Conservation (phyloP, 129 eudicot species). For the Centella asiatica region DNA sequence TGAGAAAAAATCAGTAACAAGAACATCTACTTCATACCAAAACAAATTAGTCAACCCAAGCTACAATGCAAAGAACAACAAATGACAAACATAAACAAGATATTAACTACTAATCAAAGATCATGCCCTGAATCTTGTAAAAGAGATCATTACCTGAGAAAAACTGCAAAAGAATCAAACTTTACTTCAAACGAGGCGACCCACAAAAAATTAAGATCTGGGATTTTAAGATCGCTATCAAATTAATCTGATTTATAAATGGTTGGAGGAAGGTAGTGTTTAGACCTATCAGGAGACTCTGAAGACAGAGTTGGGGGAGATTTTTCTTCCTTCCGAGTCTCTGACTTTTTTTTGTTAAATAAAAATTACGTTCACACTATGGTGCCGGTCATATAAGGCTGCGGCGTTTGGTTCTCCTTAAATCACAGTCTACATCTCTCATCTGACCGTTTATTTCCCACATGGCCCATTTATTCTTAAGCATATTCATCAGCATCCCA, state of each 20-base stretch:
- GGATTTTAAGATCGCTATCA: neutral
- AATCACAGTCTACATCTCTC: too few species aligned
- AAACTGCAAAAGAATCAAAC: neutral
- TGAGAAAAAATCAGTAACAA: neutral
- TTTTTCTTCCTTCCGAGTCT: neutral
- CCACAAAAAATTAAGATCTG: constrained; percentile 7
- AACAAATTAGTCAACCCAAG: too few species aligned
- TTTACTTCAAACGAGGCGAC: neutral
- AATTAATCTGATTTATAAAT: neutral
- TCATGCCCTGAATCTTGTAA: neutral
- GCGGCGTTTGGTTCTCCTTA: too few species aligned
- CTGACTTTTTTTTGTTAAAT: too few species aligned
- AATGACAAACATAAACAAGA: neutral
- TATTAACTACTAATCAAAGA: neutral
- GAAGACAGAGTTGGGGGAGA: neutral
- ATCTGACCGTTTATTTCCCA: too few species aligned
- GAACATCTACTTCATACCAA: neutral
- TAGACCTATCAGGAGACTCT: neutral
- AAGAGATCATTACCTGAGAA: neutral
- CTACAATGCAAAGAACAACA: neutral
- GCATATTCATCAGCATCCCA: too few species aligned
- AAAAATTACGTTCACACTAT: too few species aligned
- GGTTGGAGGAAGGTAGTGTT: neutral
- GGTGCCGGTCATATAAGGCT: too few species aligned
- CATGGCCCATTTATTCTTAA: too few species aligned